These are phyloP conservation scores for Pseudonectria buxi DNA, from an alignment of 2,329 filamentous ascomycete species.

Conservation along the genomic window DNA sequence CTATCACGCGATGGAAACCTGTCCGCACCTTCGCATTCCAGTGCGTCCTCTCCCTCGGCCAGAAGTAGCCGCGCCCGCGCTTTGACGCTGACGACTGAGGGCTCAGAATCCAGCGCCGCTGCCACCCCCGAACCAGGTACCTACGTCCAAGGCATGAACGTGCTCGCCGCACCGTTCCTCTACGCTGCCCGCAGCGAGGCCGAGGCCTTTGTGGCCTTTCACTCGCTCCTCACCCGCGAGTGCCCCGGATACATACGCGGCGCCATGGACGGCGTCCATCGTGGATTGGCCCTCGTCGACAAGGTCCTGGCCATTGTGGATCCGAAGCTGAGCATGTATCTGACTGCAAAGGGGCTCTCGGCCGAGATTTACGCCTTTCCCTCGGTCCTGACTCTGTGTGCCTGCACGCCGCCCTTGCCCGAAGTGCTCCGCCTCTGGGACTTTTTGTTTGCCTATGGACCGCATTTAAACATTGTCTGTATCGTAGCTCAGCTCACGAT, in stretches of 20 bases:
- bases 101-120: conserved; percentile 50
- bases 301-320: conserved; percentile 88
- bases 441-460: conserved; percentile 91
- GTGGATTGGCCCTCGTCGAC: conserved; percentile 83
- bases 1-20: conserved; percentile 27
- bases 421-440: conserved; percentile 95
- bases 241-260: conserved; percentile 91
- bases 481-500: conserved; percentile 93
- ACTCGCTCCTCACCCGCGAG: conserved; percentile 78
- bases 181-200: conserved; percentile 92
- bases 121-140: conserved; percentile 62
- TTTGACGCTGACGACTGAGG: conserved; percentile 55
- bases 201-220: conserved; percentile 88
- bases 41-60: conserved; percentile 38
- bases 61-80: conserved; percentile 45
- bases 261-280: conserved; percentile 95
- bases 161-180: conserved; percentile 88
- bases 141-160: conserved; percentile 99
- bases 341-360: conserved; percentile 79
- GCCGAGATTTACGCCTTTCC: conserved; percentile 96
- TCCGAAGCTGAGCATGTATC: conserved; percentile 74
- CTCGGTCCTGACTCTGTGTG: conserved; percentile 87
- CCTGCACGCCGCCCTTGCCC: conserved; percentile 88
- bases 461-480: conserved; percentile 90
- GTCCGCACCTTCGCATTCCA: conserved; percentile 32